Evolutionary conservation across 2,329 filamentous ascomycete species (phyloP), one percentile per base, ranked within the genome.

Genomic region (Phaeosphaeriaceae sp.): DNA sequence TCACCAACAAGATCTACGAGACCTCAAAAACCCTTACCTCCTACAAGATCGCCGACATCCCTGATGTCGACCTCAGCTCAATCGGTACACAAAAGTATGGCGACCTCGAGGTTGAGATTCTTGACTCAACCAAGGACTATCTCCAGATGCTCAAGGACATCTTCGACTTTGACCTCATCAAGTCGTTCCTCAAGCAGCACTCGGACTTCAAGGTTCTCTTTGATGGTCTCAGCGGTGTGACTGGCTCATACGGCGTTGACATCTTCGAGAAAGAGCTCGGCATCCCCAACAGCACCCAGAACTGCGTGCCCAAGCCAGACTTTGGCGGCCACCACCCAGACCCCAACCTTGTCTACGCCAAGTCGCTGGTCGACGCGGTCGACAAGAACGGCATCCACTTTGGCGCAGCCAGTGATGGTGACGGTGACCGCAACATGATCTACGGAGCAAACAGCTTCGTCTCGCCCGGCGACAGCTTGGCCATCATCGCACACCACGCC

Each of bases 361-460:
- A 96, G 81, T 94, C 92, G 53, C 86, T 99, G 44, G 95, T 99
- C 59, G 92, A 97, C 74, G 91, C 89, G 61, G 95, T 99, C 44
- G 93, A 99, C 80, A 91, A 91, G 83, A 89, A 92, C 72, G 87
- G 88, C 58, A 93, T 99, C 65, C 95, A 96, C 75, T 99, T 99
- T 72, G 95, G 95, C 74, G 95, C 95, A 58, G 95, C 95, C 48
- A 96, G 92, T 64, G 95, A 99, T 70, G 95, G 95, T 69, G 95
- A 99, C 72, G 95, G 95, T 73, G 95, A 99, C 84, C 91, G 95
- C 71, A 99, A 99, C 88, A 99, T 99, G 95, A 99, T 99, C 76
- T 99, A 99, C 81, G 95, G 95, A 63, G 93, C 94, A 67, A 94
- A 96, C 74, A 89, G 91, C 46, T 99, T 99, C 75, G 95, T 99